Evolutionary conservation across 345 rosid genomes (phyloP).

Genomic region (Conringia planisiliqua): DNA sequence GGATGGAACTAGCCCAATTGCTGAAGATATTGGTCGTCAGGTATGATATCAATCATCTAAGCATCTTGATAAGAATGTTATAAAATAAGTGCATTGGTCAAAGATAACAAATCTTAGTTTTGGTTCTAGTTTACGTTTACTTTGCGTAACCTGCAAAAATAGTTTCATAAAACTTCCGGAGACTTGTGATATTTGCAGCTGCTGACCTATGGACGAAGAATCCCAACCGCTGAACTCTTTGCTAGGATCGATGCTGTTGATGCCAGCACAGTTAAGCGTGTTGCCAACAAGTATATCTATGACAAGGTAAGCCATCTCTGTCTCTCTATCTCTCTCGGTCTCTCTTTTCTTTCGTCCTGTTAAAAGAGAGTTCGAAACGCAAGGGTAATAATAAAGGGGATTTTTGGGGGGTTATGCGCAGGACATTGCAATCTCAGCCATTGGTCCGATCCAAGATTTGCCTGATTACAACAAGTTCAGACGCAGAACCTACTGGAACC

Average conservation of each 20-base stretch:
- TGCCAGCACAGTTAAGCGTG: slow-evolving; percentile 78
- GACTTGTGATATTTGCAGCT: slow-evolving; percentile 48
- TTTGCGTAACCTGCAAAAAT: background rate
- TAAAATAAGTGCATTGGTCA: background rate
- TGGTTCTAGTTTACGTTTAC: background rate
- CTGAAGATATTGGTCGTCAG: slow-evolving; percentile 99
- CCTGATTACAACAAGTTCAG: slow-evolving; percentile 98
- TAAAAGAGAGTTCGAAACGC: background rate
- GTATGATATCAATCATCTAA: slow-evolving; percentile 37
- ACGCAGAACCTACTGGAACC: slow-evolving; percentile 97
- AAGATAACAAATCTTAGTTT: background rate
- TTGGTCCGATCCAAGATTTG: slow-evolving; percentile 88
- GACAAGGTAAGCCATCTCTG: slow-evolving; percentile 59
- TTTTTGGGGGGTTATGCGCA: slow-evolving; percentile 29
- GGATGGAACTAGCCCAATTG: slow-evolving; percentile 93
- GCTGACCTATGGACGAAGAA: slow-evolving; percentile 93
- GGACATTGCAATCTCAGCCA: slow-evolving; percentile 94
- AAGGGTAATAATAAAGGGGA: background rate
- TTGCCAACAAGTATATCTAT: slow-evolving; percentile 80
- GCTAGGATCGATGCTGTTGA: slow-evolving; percentile 95
- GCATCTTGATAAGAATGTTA: background rate
- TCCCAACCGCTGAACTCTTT: slow-evolving; percentile 80
- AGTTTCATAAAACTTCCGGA: background rate
- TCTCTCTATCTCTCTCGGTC: too few relatives aligned
- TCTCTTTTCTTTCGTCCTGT: background rate